phyloP scores from a whole-genome alignment of 257 asterid genomes.

The Nicotiana tomentosiformis region DNA sequence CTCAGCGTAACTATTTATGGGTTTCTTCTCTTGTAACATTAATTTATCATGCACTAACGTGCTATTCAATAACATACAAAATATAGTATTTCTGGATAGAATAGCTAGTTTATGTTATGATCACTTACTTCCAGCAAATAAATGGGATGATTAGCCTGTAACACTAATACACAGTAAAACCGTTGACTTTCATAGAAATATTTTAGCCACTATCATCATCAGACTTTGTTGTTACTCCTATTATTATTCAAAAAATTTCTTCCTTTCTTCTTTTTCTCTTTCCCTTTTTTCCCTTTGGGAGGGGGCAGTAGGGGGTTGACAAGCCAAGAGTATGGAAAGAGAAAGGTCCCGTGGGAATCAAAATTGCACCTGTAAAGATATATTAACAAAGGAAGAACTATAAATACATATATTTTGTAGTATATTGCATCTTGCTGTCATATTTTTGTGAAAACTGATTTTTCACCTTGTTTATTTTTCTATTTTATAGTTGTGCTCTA shows the following conservation, averaged over 20 bases:
- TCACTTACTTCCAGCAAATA: not conserved
- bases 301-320: too few relatives aligned
- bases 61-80: not conserved
- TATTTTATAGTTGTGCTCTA: not conserved
- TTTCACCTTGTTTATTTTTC: too few relatives aligned
- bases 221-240: not conserved
- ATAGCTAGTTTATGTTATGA: not conserved
- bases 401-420: not conserved
- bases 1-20: not conserved
- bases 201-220: not conserved
- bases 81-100: not conserved
- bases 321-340: too few relatives aligned
- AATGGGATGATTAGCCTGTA: not conserved
- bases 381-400: not conserved
- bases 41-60: not conserved
- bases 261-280: too few relatives aligned
- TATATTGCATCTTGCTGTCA: too few relatives aligned
- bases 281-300: too few relatives aligned
- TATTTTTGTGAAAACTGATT: too few relatives aligned
- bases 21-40: not conserved
- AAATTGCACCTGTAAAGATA: too few relatives aligned
- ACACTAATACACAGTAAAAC: not conserved
- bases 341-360: too few relatives aligned
- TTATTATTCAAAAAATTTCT: too few relatives aligned
- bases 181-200: not conserved